These are phyloP conservation scores for Arabidopsis arenosa DNA, from an alignment of 345 rosid genomes.

Conservation along the genomic window DNA sequence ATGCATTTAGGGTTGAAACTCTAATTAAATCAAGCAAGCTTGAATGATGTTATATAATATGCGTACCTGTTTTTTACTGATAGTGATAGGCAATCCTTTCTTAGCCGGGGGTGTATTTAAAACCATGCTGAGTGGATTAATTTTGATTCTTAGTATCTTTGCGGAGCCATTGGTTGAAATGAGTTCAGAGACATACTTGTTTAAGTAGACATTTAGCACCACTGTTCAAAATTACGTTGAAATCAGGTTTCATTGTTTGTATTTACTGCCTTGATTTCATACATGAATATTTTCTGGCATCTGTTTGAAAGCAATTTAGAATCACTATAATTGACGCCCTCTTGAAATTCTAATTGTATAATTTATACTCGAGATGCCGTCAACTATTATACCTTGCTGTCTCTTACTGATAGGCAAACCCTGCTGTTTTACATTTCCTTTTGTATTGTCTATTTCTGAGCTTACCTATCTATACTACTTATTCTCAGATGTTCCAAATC, in stretches of 20 bases:
- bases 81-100: constrained; percentile 4
- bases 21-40: constrained; percentile 12
- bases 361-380: constrained; percentile 11
- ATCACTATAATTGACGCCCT: constrained; percentile 12
- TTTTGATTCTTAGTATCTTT: constrained; percentile 6
- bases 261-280: constrained; percentile 19
- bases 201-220: constrained; percentile 4
- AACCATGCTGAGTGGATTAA: constrained; percentile 15
- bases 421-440: constrained; percentile 1
- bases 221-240: constrained; percentile 15
- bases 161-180: not conserved
- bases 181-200: not conserved
- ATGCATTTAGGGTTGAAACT: constrained; percentile 23
- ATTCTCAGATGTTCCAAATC: constrained; percentile 23
- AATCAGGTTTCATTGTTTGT: constrained; percentile 3
- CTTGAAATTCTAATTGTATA: constrained; percentile 4
- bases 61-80: not conserved
- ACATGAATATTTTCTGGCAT: not conserved
- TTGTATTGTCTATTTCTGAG: not conserved
- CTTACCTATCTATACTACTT: constrained; percentile 11
- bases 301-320: constrained; percentile 7
- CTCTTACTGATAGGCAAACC: not conserved
- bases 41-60: not conserved
- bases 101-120: not conserved
- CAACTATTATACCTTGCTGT: not conserved